Evolutionary conservation across 2,329 filamentous ascomycete genomes (phyloP), one percentile per base, ranked within the genome.

Genomic region (Reticulascus tulasneorum): DNA sequence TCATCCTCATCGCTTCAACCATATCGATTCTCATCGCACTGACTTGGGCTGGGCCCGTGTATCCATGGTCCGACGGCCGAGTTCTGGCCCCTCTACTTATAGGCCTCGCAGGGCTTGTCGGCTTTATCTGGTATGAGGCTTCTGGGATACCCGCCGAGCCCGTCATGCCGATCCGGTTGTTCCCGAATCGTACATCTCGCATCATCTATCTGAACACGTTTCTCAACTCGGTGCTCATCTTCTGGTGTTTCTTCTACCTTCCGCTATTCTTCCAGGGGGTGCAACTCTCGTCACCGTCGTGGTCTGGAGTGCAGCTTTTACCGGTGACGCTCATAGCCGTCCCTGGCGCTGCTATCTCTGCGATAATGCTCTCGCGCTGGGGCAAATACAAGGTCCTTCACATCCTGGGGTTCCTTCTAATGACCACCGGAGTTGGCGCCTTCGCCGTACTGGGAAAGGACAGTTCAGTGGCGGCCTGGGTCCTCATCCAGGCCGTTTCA

Each of bases 91-190:
- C 71, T 2, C 48, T 76, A 4, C 39, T 73, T 4, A 25, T 71
- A 1, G 67, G 69, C 9, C 7, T 37, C 37, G 9, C 26, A 5
- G 37, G 37, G 6, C 18, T 39, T 3, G 2, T n/a, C 6, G 24
- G 1, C 23, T 94, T 94, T 58, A 62, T 82, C 46, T 27, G 86
- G 15, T 77, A 82, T 51, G 87, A 94, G 11, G 25, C 15, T 9
- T 29, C 11, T 6, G 20, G 19, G 9, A 16, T 37, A 1, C 84
- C 87, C 33, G 76, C 73, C 37, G 89, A 84, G 46, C 89, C 89
- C 2, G 70, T 94, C 40, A 87, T 93, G 56, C 88, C 87, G 0
- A 62, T 85, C 9, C 69, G 51, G 2, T 37, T 56, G 0, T 51
- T 56, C 24, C 29, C 40, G 5, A 37, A 45, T 17, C 42, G 45